Base-by-base conservation (phyloP, 2,329 filamentous ascomycete genomes). In the Fusarium keratoplasticum region DNA sequence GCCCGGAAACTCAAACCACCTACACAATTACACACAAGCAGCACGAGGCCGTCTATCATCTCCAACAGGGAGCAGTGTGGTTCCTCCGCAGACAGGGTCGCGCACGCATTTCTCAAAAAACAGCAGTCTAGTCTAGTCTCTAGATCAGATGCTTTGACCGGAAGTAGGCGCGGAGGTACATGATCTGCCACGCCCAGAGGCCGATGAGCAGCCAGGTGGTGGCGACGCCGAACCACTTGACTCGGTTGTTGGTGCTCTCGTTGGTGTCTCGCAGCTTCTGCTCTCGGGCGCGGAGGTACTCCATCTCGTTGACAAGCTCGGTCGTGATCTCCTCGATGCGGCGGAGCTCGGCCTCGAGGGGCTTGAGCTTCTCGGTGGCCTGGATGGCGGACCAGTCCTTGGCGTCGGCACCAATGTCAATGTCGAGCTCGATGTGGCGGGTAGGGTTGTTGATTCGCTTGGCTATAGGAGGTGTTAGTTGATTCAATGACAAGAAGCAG, bases 341-440 rank as follows among this genome's bases (percentile, higher is more conserved):
- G 80, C 95, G 92, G 80, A 99, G 90, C 83, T 98, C 96, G 20
- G 94, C 95, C 87, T 99, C 96, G 78, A 98, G 91, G 57, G 96
- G 96, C 90, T 98, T 97, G 78, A 99, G 92, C 89, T 98, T 98
- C 90, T 99, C 96, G 73, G 92, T 94, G 67, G 95, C 95, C 86
- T 98, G 95, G 82, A 98, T 97, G 78, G 95, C 95, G 75, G 93
- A 95, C 96, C 96, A 99, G 86, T 99, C 96, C 84, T 97, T 97
- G 75, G 96, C 96, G 83, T 98, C 95, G 84, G 95, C 95, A 80
- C 95, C 95, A 79, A 98, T 97, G 83, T 98, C 95, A 82, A 98
- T 93, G 84, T 98, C 95, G 79, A 98, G 93, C 86, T 98, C 95
- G 76, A 98, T 85, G 82, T 93, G 89, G 76, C 95, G 94, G 81